Conservation (phyloP, 1,284 basidiomycete genomes). For the Ceratobasidium sp. region DNA sequence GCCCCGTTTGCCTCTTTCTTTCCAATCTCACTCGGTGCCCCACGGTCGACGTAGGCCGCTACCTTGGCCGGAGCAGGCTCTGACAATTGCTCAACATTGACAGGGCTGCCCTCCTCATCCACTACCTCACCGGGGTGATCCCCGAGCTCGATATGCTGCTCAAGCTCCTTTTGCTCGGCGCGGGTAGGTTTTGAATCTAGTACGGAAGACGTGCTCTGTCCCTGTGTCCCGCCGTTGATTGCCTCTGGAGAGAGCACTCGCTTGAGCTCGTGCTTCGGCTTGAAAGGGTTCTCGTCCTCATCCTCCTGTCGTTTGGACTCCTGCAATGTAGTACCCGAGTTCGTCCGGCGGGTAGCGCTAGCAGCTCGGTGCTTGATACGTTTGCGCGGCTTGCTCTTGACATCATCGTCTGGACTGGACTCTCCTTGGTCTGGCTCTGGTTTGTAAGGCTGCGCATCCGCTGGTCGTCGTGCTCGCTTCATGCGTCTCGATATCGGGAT, state of each 20-base stretch:
- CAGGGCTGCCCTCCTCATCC: conserved; percentile 1
- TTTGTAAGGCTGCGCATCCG: conserved; percentile 22
- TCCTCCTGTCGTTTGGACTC: not conserved
- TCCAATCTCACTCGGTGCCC: conserved; percentile 25
- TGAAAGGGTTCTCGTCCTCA: conserved; percentile 24
- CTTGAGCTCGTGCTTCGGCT: conserved; percentile 27
- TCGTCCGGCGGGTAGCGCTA: not conserved
- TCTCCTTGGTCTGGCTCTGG: conserved; percentile 20
- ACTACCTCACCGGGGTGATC: conserved; percentile 30
- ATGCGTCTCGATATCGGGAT: conserved; percentile 11
- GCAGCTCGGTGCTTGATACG: conserved; percentile 17
- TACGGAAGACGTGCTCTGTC: conserved; percentile 1
- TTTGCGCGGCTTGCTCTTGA: conserved; percentile 18
- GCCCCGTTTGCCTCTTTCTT: conserved; percentile 19
- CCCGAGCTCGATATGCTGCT: conserved; percentile 21
- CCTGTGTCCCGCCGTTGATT: not conserved
- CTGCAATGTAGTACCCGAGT: conserved; percentile 3
- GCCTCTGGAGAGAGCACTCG: conserved; percentile 23
- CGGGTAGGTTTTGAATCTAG: conserved; percentile 2
- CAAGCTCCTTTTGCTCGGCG: conserved; percentile 31
- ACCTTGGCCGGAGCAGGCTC: conserved; percentile 21
- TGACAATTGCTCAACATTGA: not conserved
- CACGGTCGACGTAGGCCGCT: conserved; percentile 21
- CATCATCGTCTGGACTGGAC: conserved; percentile 24
- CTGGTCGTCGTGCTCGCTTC: conserved; percentile 28